phyloP scores from a whole-genome alignment of 2,329 filamentous ascomycete species.

The Rhynchosporium agropyri region DNA sequence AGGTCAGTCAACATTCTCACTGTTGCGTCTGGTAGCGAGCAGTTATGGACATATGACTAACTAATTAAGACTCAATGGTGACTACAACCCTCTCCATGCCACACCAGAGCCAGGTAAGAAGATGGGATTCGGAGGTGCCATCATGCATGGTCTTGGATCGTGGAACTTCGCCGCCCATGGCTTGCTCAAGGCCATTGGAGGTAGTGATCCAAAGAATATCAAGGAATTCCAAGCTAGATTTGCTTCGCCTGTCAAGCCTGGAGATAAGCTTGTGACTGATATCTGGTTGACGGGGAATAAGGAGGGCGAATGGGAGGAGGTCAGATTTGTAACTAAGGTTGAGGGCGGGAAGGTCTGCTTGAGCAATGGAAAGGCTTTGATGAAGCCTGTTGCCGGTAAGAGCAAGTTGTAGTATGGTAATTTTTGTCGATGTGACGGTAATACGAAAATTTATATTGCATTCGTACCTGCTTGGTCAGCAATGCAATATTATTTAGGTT shows the following conservation, averaged over 20 bases:
- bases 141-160: constrained; percentile 86
- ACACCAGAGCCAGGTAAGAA: constrained; percentile 81
- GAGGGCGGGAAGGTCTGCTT: constrained; percentile 82
- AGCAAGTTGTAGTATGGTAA: constrained; percentile 34
- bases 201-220: constrained; percentile 77
- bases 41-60: neutral
- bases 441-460: neutral
- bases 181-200: constrained; percentile 72
- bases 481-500: no score
- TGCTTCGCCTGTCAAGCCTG: constrained; percentile 80
- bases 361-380: constrained; percentile 81
- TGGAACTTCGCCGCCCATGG: constrained; percentile 81
- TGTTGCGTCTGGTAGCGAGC: neutral
- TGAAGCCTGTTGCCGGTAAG: constrained; percentile 46
- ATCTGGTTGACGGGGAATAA: constrained; percentile 77
- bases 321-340: constrained; percentile 78
- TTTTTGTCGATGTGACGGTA: neutral
- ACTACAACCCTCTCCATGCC: constrained; percentile 92
- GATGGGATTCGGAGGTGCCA: constrained; percentile 89
- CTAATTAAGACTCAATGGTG: constrained; percentile 74
- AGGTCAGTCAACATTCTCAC: constrained; percentile 46
- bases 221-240: constrained; percentile 90
- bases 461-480: no score
- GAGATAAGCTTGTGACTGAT: constrained; percentile 78
- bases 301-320: constrained; percentile 75